A percentile compares a stretch with the other conserved stretches of the same genome.
Evolutionary conservation across 805 yeast species (phyloP).

Genomic region (Hanseniaspora nectarophila): DNA sequence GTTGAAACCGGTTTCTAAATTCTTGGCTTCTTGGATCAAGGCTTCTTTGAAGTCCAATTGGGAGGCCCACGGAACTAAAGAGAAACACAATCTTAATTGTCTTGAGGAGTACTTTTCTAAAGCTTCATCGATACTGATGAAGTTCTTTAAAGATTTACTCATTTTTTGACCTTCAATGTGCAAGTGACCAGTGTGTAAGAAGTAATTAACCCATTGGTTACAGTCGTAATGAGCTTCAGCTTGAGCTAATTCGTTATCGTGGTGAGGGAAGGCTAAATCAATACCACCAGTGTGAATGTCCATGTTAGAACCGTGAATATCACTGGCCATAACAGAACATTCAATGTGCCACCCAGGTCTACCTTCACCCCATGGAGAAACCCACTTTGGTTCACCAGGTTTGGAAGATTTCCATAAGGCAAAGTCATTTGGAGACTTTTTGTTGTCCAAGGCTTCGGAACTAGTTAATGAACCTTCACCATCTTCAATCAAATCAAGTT

Average conservation of each 20-base stretch:
- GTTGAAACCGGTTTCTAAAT: constrained; percentile 59
- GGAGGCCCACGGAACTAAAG: constrained; percentile 82
- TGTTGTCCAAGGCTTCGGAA: constrained; percentile 37
- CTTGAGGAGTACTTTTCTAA: constrained; percentile 56
- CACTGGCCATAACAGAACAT: constrained; percentile 97
- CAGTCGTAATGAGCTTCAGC: constrained; percentile 84
- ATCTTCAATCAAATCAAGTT: constrained; percentile 71
- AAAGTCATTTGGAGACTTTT: constrained; percentile 71
- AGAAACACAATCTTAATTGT: constrained; percentile 83
- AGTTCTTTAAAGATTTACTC: constrained; percentile 91
- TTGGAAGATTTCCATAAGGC: constrained; percentile 95
- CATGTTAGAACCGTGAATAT: constrained; percentile 66
- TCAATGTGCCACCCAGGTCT: constrained; percentile 99
- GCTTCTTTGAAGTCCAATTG: constrained; percentile 85
- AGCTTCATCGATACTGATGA: constrained; percentile 89
- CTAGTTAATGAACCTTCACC: constrained; percentile 80
- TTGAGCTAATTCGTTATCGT: constrained; percentile 96
- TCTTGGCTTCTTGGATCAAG: constrained; percentile 60
- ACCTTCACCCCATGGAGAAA: constrained; percentile 91
- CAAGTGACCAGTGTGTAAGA: constrained; percentile 91
- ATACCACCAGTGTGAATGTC: constrained; percentile 97
- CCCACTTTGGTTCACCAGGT: constrained; percentile 96
- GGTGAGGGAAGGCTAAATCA: constrained; percentile 97
- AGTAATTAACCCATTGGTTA: constrained; percentile 93
- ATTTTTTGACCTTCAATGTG: constrained; percentile 98